Evolutionary conservation across 495 filamentous ascomycete genomes (phyloP), one percentile per base, ranked within the genome.

Genomic region (Neurospora sp.): DNA sequence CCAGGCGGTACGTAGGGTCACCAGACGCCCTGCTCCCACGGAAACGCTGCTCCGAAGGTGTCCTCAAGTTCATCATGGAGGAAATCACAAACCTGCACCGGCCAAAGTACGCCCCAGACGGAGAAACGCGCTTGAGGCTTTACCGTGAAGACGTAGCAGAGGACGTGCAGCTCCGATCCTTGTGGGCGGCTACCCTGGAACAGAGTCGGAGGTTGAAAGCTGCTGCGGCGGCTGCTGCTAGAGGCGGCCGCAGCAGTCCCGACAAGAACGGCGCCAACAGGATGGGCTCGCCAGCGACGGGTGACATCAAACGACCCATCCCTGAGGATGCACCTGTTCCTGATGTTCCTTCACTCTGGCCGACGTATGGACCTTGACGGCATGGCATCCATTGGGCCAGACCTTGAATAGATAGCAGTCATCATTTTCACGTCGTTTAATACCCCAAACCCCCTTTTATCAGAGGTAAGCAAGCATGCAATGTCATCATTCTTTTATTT

Each of bases 111-210:
- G 91, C 93, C 76, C 85, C 94, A 83, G 84, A 85, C 69, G 96
- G 97, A 79, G 88, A 96, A 16, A 89, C 95, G 48, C 89, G 90
- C 71, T 92, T 91, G 79, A 89, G 90, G 68, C 84, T 98, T 39
- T 88, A 94, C 77, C 96, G 94, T 80, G 96, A 98, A 79, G 96
- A 98, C 78, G 88, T 90, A 76, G 87, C 88, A 14, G 96, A 99
- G 79, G 92, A 96, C 78, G 87, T 85, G 42, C 96, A 99, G 78
- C 87, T 99, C 18, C 88, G 92, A 8, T 31, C 53, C 5, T 18
- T 65, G 53, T 65, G 53, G 53, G 27, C 53, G 14, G 53, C 53
- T 18, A 65, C 53, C 31, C 31, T 65, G 22, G 53, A 65, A 65
- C 53, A 65, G 53, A 65, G 53, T 6, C 53, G 53, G 12, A 65